Percentiles rank a stretch among this genome's conserved stretches.
Evolutionary conservation across 2,329 filamentous ascomycete genomes (phyloP).

Genomic region (Neofusicoccum cordaticola): DNA sequence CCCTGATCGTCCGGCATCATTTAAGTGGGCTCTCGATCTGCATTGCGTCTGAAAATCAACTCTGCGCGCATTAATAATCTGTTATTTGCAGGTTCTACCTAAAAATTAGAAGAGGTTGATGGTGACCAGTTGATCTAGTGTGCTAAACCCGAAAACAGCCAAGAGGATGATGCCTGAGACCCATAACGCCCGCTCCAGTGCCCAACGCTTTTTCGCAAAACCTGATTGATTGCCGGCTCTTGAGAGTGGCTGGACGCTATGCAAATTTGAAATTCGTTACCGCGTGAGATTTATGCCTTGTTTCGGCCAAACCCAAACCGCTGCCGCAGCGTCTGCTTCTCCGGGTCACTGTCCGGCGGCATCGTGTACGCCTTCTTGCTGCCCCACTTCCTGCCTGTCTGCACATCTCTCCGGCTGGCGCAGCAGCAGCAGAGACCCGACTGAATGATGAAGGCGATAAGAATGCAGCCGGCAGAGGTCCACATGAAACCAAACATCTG

Average conservation of each 20-base stretch:
- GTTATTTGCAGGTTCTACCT: neutral
- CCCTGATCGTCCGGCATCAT: slow-evolving; percentile 12
- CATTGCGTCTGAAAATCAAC: neutral
- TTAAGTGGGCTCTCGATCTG: slow-evolving; percentile 10
- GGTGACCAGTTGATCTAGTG: neutral
- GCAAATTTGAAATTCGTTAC: slow-evolving; percentile 11
- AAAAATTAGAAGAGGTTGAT: neutral
- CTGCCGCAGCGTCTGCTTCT: slow-evolving; percentile 1
- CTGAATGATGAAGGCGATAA: slow-evolving; percentile 70
- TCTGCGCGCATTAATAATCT: neutral
- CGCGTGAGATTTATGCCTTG: slow-evolving; percentile 3
- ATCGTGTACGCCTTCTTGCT: slow-evolving; percentile 26
- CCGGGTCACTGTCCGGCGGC: slow-evolving; percentile 11
- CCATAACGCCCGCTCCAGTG: slow-evolving; percentile 5
- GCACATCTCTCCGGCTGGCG: slow-evolving; percentile 54
- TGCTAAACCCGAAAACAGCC: neutral
- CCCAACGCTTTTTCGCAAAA: neutral
- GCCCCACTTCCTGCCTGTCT: slow-evolving; percentile 46
- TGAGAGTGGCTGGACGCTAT: neutral
- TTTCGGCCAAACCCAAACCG: slow-evolving; percentile 3
- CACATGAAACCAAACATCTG: slow-evolving; percentile 89
- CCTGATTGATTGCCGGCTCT: neutral
- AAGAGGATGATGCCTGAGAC: neutral
- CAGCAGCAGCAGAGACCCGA: slow-evolving; percentile 77
- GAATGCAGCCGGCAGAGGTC: slow-evolving; percentile 66